Base-by-base conservation (phyloP, 2,329 filamentous ascomycete species). In the Didymosphaeria variabile region DNA sequence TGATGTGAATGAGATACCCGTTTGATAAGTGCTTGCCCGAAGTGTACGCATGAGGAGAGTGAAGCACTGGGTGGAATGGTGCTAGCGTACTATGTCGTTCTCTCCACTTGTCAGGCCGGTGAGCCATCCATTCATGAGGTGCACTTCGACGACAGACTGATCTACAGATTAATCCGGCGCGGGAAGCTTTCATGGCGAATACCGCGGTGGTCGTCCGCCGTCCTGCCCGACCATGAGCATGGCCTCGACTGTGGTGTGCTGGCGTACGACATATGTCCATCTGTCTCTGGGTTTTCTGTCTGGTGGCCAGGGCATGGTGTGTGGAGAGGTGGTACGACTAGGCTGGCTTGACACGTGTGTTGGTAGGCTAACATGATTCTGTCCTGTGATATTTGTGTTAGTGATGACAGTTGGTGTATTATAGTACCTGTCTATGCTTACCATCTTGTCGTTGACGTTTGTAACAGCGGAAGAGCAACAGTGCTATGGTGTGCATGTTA, bases 201-300 rank as follows among this genome's bases (percentile, higher is more conserved):
- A 29, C 10, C n/a, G 21, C 5, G 19, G 21, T 13, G 1, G 9
- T n/a, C 49, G 9, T n/a, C 49, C 31, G 17, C 31, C 15, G 1
- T 51, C 21, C 7, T 53, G 34, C 19, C 50, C 50, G 5, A 52
- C 19, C 13, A 52, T 6, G 10, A 52, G 34, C 50, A 54, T 44
- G 10, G 36, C 8, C 29, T 54, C 36, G 17, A 54, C 15, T n/a
- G 36, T 54, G 9, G 51, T 53, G 17, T 53, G 50, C 13, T 36
- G 34, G n/a, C 49, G 49, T 23, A 31, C 21, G 9, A 53, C 29
- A n/a, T 53, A 53, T n/a, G 36, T 42, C 19, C 50, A 53, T 6
- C 21, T 1, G 21, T 42, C 13, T 42, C 31, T 34, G 15, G 15
- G 3, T 4, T 13, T 3, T 10, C 8, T 21, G 7, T 34, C 36